phyloP scores from a whole-genome alignment of 1,284 basidiomycete genomes.

The Stereum hirsutum region DNA sequence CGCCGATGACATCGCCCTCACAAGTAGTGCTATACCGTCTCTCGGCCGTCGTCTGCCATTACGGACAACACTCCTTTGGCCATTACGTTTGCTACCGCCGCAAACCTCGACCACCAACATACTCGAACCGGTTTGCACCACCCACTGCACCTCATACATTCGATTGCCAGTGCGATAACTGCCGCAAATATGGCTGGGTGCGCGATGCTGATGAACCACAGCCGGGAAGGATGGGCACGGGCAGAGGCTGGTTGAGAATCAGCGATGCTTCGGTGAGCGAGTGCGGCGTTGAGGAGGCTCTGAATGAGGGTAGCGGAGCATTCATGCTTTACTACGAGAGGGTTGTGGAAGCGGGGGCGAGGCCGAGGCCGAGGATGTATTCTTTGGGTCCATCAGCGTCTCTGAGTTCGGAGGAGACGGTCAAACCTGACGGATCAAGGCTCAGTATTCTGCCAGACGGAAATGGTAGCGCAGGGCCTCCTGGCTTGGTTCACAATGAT shows the following conservation, averaged over 20 bases:
- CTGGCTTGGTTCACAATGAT: too few species aligned
- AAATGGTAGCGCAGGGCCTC: too few species aligned
- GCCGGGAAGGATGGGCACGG: conserved; percentile 3
- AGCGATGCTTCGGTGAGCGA: conserved; percentile 80
- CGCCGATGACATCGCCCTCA: conserved; percentile 35
- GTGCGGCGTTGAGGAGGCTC: conserved; percentile 66
- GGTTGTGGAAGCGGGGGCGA: conserved; percentile 27
- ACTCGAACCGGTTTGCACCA: conserved; percentile 27
- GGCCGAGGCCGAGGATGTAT: conserved; percentile 5
- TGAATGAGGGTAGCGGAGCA: conserved; percentile 62
- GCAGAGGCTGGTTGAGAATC: conserved; percentile 77
- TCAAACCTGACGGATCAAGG: too few species aligned
- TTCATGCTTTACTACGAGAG: conserved; percentile 93
- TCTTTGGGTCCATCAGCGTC: conserved; percentile 14
- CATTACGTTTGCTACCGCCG: conserved; percentile 89
- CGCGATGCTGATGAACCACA: conserved; percentile 25
- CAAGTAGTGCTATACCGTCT: conserved; percentile 71
- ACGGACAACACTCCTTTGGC: conserved; percentile 82
- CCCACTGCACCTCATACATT: conserved; percentile 41
- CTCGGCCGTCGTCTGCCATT: conserved; percentile 80
- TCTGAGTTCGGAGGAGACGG: conserved; percentile 44
- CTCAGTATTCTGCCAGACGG: too few species aligned
- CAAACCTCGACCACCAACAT: conserved; percentile 45
- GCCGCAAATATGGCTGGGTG: conserved; percentile 29
- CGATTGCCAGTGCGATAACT: conserved; percentile 34